phyloP scores from a whole-genome alignment of 2,329 filamentous ascomycete species.

The Penicillium verrucosum region DNA sequence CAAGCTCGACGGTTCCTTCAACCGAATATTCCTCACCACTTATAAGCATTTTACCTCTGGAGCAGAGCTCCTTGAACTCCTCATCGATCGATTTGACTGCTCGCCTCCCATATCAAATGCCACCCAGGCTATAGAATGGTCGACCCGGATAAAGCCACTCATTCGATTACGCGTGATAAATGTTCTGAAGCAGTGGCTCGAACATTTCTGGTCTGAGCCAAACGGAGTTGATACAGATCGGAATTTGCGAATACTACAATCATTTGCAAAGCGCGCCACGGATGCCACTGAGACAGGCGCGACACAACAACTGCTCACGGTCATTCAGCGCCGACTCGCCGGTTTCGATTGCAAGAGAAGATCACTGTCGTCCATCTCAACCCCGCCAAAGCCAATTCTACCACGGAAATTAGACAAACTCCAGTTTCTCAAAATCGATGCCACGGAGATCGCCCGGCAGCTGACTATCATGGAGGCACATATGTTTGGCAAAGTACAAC shows the following conservation, averaged over 20 bases:
- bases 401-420: constrained; percentile 94
- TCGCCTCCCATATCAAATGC: constrained; percentile 71
- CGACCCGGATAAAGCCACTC: constrained; percentile 82
- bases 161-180: constrained; percentile 91
- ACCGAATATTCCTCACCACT: constrained; percentile 90
- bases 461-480: constrained; percentile 90
- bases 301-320: constrained; percentile 71
- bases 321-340: constrained; percentile 77
- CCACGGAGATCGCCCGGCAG: constrained; percentile 86
- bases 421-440: constrained; percentile 59
- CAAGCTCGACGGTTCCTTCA: constrained; percentile 85
- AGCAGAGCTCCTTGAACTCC: constrained; percentile 78
- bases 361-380: constrained; percentile 63
- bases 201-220: constrained; percentile 95
- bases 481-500: constrained; percentile 86
- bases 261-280: constrained; percentile 60
- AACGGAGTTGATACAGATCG: constrained; percentile 62
- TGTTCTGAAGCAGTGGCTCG: constrained; percentile 93
- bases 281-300: constrained; percentile 10
- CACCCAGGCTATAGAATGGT: constrained; percentile 73
- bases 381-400: constrained; percentile 78
- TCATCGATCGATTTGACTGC: constrained; percentile 82
- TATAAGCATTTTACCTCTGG: constrained; percentile 89
- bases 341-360: constrained; percentile 64
- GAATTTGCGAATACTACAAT: constrained; percentile 76